These are phyloP conservation scores for Daldinia grandis DNA, from an alignment of 495 filamentous ascomycete species.

Conservation along the genomic window DNA sequence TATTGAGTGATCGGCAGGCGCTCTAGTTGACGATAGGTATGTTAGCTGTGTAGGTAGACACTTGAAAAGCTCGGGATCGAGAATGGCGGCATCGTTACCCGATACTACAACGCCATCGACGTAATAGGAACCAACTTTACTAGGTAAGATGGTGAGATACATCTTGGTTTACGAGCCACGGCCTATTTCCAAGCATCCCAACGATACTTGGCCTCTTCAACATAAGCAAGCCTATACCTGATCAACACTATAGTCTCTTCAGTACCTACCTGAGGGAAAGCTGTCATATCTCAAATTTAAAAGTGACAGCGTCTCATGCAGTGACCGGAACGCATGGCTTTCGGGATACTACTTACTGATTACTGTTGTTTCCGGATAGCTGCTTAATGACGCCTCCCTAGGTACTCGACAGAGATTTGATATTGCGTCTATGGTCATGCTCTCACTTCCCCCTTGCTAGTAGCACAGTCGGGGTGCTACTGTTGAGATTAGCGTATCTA, in stretches of 20 bases:
- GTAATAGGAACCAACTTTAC: neutral
- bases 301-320: neutral
- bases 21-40: neutral
- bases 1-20: conserved; percentile 2
- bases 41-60: neutral
- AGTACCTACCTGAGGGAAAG: neutral
- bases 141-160: neutral
- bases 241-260: neutral
- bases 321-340: neutral
- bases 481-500: neutral
- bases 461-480: neutral
- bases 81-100: neutral
- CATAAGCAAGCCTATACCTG: neutral
- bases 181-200: neutral
- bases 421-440: neutral
- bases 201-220: neutral
- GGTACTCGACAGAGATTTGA: neutral
- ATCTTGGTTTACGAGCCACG: neutral
- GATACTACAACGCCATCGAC: neutral
- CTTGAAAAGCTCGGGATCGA: neutral
- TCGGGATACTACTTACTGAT: neutral
- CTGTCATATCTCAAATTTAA: neutral
- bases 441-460: neutral
- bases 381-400: neutral
- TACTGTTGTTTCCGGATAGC: neutral